These are phyloP conservation scores for Amanita thiersii DNA, from an alignment of 768 basidiomycete genomes.

Conservation along the genomic window DNA sequence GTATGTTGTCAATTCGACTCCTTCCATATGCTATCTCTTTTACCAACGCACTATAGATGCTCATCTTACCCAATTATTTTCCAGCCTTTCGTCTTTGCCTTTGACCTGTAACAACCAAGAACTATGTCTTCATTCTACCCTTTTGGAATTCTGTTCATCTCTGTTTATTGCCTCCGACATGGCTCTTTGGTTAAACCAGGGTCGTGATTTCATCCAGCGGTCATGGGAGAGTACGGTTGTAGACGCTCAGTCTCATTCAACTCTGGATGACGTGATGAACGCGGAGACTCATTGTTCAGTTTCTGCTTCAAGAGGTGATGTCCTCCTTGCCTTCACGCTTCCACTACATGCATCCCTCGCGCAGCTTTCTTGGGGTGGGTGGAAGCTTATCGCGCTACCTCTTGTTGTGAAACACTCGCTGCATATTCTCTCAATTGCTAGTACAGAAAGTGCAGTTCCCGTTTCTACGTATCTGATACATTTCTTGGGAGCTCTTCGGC, in stretches of 20 bases:
- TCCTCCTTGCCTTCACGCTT: too few relatives aligned
- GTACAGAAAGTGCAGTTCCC: slow-evolving; percentile 20
- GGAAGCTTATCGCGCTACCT: slow-evolving; percentile 63
- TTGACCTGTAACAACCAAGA: slow-evolving; percentile 11
- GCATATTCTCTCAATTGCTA: neutral
- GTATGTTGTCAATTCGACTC: slow-evolving; percentile 29
- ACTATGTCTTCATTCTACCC: slow-evolving; percentile 18
- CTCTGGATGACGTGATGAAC: neutral
- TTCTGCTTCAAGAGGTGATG: too few relatives aligned
- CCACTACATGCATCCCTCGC: slow-evolving; percentile 54
- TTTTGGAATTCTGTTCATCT: slow-evolving; percentile 32
- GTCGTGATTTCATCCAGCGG: slow-evolving; percentile 49
- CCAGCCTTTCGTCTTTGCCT: neutral
- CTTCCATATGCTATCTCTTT: neutral
- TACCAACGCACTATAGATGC: neutral
- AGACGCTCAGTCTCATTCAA: neutral
- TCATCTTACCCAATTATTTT: slow-evolving; percentile 2
- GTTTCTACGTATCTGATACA: slow-evolving; percentile 35
- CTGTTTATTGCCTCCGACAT: slow-evolving; percentile 36
- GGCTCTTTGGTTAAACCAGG: slow-evolving; percentile 41
- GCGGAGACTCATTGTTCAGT: too few relatives aligned
- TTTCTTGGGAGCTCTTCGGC: slow-evolving; percentile 41
- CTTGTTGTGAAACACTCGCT: slow-evolving; percentile 38
- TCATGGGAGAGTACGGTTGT: slow-evolving; percentile 27
- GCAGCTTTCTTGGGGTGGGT: slow-evolving; percentile 67